Conservation (phyloP, 2,329 filamentous ascomycete genomes). For the Huntiella abstrusa region DNA sequence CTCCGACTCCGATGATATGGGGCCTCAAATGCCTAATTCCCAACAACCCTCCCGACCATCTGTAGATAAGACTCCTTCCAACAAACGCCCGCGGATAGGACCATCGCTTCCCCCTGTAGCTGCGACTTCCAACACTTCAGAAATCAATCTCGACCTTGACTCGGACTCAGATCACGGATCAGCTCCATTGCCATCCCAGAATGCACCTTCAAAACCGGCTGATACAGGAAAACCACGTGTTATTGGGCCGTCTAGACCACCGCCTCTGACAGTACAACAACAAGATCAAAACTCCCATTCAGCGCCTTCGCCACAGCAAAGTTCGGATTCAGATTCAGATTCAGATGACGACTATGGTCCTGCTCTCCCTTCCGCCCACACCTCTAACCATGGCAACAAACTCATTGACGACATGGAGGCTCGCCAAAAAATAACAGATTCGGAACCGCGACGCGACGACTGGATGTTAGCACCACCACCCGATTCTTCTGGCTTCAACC, state of each 20-base stretch:
- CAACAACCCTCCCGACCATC: not conserved
- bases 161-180: slow-evolving; percentile 20
- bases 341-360: slow-evolving; percentile 36
- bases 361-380: slow-evolving; percentile 34
- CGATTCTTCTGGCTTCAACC: slow-evolving; percentile 32
- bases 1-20: slow-evolving; percentile 23
- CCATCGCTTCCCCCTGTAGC: slow-evolving; percentile 13
- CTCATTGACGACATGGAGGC: not conserved
- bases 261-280: slow-evolving; percentile 3
- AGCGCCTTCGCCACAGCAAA: not conserved
- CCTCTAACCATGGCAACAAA: slow-evolving; percentile 19
- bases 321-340: slow-evolving; percentile 21
- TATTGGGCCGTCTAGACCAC: not conserved
- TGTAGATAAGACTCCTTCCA: not conserved
- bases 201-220: too few relatives aligned
- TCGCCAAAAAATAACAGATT: slow-evolving; percentile 11
- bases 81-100: slow-evolving; percentile 14
- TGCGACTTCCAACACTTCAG: slow-evolving; percentile 17
- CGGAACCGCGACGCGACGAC: slow-evolving; percentile 47
- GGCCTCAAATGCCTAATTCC: slow-evolving; percentile 19
- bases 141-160: slow-evolving; percentile 20
- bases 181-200: too few relatives aligned
- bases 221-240: too few relatives aligned
- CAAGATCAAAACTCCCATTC: not conserved
- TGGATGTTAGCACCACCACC: slow-evolving; percentile 62